Evolutionary conservation across 164 flowering plant species (phyloP), one percentile per base, ranked within the genome.

Genomic region (Aristolochia fimbriata): DNA sequence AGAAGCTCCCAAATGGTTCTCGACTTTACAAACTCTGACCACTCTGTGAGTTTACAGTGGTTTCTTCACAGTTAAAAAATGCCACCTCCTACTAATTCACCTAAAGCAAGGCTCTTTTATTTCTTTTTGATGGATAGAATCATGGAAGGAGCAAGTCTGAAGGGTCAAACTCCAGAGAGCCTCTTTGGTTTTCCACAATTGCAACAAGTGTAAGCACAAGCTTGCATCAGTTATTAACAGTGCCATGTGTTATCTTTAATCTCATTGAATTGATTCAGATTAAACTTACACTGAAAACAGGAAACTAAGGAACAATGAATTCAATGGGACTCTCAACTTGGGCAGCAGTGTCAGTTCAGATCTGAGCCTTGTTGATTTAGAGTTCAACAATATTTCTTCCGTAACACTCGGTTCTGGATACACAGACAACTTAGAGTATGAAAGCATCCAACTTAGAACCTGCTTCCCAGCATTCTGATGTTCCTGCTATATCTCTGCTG

Each of bases 1-100:
- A 23, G 77, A 65, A 57, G 83, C 87, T 70, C 99, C 99, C 11
- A 57, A 51, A 37, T 94, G 99, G 99, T 83, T 94, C 73, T 79
- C 95, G 52, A 85, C 80, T 33, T 58, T 85, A 71, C 58, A 68
- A 31, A 78, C 96, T 23, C 87, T 94, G 21, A 94, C 91, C 51
- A 91, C 96, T 33, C 52, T 94, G 97, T 94, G 71, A 81, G 93
- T 75, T 61, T 50, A 48, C 25, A 48, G 14, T 19, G 4, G 14
- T 22, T 15, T 23, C 15, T 55, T 43, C 13, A 31, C 25, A 10
- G 25, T n/a, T 19, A 15, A n/a, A 52, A 43, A 50, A 13, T 7
- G 27, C 19, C 16, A 8, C 19, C 15, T 21, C 46, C 20, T 25
- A 61, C 41, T n/a, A 56, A 53, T 41, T 51, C 33, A 58, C 22